Evolutionary conservation across 169 alveolate genomes (phyloP).

Genomic region (Eimeria tenella): DNA sequence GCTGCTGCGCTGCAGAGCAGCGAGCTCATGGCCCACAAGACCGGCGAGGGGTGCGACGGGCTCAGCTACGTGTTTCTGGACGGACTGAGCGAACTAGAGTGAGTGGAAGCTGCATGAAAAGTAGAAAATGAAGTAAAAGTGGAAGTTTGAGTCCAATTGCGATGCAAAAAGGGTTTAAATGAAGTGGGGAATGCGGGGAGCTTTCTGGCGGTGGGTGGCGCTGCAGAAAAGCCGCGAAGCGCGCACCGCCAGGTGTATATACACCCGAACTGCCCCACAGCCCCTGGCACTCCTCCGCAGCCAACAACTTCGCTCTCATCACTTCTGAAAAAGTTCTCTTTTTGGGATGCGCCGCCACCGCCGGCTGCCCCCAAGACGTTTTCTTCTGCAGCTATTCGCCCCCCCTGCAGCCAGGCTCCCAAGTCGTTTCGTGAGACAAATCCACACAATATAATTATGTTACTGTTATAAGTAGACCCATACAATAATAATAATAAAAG

Average conservation of each 20-base stretch:
- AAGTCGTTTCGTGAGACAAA: not conserved
- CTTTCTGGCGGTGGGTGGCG: too few species aligned
- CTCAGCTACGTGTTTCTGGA: conserved; percentile 5
- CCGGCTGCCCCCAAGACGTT: not conserved
- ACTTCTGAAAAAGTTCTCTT: not conserved
- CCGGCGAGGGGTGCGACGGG: not conserved
- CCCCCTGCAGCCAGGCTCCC: not conserved
- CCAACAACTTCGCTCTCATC: not conserved
- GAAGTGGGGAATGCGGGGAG: not conserved
- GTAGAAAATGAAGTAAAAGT: not conserved
- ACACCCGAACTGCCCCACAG: not conserved
- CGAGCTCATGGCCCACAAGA: not conserved
- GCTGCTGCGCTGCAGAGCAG: not conserved
- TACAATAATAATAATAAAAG: too few species aligned
- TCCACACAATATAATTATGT: too few species aligned
- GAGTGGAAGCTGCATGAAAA: too few species aligned
- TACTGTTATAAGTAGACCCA: too few species aligned
- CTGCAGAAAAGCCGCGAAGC: not conserved
- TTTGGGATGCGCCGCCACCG: conserved; percentile 25
- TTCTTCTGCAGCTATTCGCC: not conserved
- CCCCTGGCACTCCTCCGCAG: not conserved
- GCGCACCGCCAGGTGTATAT: not conserved
- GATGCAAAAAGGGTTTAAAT: not conserved
- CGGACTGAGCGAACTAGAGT: not conserved
- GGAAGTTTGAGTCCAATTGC: not conserved